Percentiles rank a stretch among this genome's conserved stretches.
Evolutionary conservation across 1,139 yeast species (phyloP).

Genomic region (Geotrichum macrosporum): DNA sequence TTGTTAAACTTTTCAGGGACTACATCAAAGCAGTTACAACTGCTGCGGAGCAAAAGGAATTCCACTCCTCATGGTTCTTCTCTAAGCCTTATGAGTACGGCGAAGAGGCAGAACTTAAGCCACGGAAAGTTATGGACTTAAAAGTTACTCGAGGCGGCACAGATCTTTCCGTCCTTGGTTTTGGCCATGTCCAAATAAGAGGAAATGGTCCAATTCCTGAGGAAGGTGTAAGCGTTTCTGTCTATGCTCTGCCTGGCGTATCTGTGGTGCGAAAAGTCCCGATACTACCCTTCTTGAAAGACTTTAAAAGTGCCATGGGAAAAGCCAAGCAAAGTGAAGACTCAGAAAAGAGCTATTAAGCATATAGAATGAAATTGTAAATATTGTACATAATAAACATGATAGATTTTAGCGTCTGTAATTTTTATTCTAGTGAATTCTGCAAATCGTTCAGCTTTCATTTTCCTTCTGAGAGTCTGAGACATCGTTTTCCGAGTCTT

Average conservation of each 20-base stretch:
- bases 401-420: background rate
- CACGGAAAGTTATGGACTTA: conserved; percentile 8
- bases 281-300: conserved; percentile 31
- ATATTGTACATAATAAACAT: conserved; percentile 9
- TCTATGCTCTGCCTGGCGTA: conserved; percentile 50
- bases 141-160: conserved; percentile 16
- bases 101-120: conserved; percentile 3
- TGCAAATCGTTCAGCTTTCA: background rate
- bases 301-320: conserved; percentile 10
- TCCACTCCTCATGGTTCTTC: conserved; percentile 20
- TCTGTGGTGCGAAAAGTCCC: conserved; percentile 34
- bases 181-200: conserved; percentile 49
- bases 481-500: conserved; percentile 39
- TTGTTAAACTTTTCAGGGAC: conserved; percentile 33
- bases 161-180: conserved; percentile 20
- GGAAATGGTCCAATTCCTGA: conserved; percentile 55
- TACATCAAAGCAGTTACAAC: conserved; percentile 35
- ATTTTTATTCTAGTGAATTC: background rate
- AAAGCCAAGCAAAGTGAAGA: background rate
- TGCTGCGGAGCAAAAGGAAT: conserved; percentile 10
- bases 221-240: conserved; percentile 41
- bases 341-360: background rate
- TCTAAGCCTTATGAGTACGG: conserved; percentile 13
- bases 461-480: conserved; percentile 43
- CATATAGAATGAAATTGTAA: background rate